These are phyloP conservation scores for Leccinum sublutescens DNA, from an alignment of 768 basidiomycete genomes.

Conservation along the genomic window DNA sequence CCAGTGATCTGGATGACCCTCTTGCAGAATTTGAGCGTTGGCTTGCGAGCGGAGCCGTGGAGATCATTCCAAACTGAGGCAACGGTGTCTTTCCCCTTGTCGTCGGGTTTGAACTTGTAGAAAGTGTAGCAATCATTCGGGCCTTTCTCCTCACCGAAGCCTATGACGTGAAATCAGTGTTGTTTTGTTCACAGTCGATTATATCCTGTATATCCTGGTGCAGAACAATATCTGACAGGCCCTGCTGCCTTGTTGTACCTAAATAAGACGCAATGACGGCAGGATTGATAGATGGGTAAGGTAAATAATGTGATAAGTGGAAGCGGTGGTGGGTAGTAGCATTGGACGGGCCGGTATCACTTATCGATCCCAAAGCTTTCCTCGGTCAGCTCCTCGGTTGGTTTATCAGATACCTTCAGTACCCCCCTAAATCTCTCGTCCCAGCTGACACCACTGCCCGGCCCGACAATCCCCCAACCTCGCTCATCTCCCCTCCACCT, in stretches of 20 bases:
- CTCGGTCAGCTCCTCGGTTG: constrained; percentile 31
- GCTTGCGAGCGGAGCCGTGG: constrained; percentile 63
- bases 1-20: constrained; percentile 37
- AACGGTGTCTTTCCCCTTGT: background rate
- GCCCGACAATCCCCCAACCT: constrained; percentile 77
- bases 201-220: background rate
- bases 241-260: background rate
- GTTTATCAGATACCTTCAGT: constrained; percentile 54
- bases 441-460: constrained; percentile 67
- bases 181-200: background rate
- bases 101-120: background rate
- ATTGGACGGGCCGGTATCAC: background rate
- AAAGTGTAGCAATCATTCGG: background rate
- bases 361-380: background rate
- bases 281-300: background rate
- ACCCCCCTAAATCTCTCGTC: constrained; percentile 65
- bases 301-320: background rate
- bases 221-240: background rate
- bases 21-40: constrained; percentile 68
- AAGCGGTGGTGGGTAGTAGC: background rate
- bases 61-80: constrained; percentile 39
- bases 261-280: background rate
- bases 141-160: background rate
- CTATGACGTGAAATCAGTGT: background rate
- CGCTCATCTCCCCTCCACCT: constrained; percentile 78